Evolutionary conservation across 495 filamentous ascomycete species (phyloP).

Genomic region (Penicillium manginii): DNA sequence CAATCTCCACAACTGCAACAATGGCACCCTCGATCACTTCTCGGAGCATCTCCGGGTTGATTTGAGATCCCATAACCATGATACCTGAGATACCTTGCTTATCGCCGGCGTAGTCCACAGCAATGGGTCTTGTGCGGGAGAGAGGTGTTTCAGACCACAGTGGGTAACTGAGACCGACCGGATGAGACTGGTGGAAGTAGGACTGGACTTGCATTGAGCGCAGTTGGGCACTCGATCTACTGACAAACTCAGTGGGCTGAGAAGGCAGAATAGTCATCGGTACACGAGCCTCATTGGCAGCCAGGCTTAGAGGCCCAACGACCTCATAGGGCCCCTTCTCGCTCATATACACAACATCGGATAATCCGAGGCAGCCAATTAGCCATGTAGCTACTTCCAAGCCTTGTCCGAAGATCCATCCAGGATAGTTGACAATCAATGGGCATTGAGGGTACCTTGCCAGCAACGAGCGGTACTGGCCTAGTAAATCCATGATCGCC

Average conservation of each 20-base stretch:
- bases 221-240: constrained; percentile 69
- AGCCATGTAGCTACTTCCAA: constrained; percentile 70
- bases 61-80: constrained; percentile 55
- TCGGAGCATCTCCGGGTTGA: constrained; percentile 48
- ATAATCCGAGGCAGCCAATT: constrained; percentile 50
- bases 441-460: constrained; percentile 51
- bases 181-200: constrained; percentile 66
- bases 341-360: constrained; percentile 77
- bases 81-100: constrained; percentile 55
- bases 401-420: constrained; percentile 79
- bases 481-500: constrained; percentile 69
- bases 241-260: constrained; percentile 62
- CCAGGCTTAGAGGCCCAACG: constrained; percentile 55
- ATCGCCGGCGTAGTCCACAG: constrained; percentile 58
- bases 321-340: constrained; percentile 68
- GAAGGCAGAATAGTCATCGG: constrained; percentile 53
- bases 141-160: constrained; percentile 56
- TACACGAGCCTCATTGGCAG: constrained; percentile 36
- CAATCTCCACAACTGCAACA: constrained; percentile 59
- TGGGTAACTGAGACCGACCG: constrained; percentile 35
- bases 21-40: constrained; percentile 61
- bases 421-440: constrained; percentile 80
- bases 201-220: constrained; percentile 81
- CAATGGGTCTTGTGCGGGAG: constrained; percentile 51
- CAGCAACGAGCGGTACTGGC: constrained; percentile 59